phyloP scores from a whole-genome alignment of 805 yeast genomes.

The Naumovozyma dairenensis region DNA sequence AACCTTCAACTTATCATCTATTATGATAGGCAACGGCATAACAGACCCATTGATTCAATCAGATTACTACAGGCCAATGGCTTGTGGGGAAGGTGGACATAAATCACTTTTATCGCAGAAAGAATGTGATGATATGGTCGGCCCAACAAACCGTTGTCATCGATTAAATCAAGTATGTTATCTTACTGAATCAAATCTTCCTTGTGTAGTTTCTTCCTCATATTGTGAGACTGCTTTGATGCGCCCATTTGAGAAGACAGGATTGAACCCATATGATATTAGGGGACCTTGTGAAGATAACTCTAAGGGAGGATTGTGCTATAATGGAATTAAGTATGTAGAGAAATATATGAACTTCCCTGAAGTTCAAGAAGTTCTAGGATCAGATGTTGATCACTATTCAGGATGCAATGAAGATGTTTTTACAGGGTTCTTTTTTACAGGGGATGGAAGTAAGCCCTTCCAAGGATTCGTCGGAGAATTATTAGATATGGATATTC shows the following conservation, averaged over 20 bases:
- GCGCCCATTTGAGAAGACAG: constrained; percentile 65
- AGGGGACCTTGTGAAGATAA: constrained; percentile 67
- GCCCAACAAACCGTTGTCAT: constrained; percentile 55
- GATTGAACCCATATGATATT: constrained; percentile 80
- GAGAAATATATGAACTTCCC: constrained; percentile 65
- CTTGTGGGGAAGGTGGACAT: constrained; percentile 84
- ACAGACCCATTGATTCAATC: constrained; percentile 78
- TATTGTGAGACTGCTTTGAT: constrained; percentile 67
- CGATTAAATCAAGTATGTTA: constrained; percentile 58
- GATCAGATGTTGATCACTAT: constrained; percentile 72
- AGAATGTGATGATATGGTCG: constrained; percentile 56
- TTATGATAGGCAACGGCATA: constrained; percentile 87
- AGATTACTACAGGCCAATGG: constrained; percentile 81
- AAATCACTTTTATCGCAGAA: constrained; percentile 62
- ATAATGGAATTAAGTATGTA: constrained; percentile 58
- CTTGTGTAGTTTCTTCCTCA: constrained; percentile 75
- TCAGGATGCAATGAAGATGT: constrained; percentile 62
- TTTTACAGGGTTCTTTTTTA: constrained; percentile 54
- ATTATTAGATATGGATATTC: constrained; percentile 57
- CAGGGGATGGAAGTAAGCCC: constrained; percentile 82
- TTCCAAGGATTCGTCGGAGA: constrained; percentile 67
- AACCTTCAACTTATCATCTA: constrained; percentile 59
- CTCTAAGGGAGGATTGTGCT: constrained; percentile 53
- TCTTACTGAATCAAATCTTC: constrained; percentile 47
- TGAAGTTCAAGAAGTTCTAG: constrained; percentile 64